phyloP scores from a whole-genome alignment of 305 asterid genomes.

The Ajuga reptans region DNA sequence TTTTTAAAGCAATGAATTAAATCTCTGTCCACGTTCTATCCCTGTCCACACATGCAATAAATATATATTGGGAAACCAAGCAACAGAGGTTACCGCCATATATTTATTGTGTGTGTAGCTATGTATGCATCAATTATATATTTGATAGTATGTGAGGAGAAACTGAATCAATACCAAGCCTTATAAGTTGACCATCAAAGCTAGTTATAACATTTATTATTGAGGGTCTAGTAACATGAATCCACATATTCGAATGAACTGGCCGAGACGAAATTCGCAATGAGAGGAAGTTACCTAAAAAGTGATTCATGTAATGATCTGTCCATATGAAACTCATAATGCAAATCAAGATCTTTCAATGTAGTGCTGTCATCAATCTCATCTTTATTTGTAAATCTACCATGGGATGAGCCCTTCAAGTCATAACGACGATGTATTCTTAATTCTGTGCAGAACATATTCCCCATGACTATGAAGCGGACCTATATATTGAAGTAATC shows the following conservation, averaged over 20 bases:
- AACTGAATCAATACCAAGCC: neutral
- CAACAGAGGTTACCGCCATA: neutral
- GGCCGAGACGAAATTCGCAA: neutral
- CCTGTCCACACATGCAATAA: neutral
- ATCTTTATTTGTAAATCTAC: constrained; percentile 75
- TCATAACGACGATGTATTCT: constrained; percentile 89
- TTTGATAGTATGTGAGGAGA: neutral
- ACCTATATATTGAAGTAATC: constrained; percentile 44
- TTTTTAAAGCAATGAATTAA: neutral
- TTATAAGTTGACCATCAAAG: constrained; percentile 3
- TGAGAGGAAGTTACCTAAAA: constrained; percentile 44
- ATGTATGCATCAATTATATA: neutral
- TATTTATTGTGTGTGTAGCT: neutral
- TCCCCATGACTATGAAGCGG: constrained; percentile 95
- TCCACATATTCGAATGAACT: neutral
- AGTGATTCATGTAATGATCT: constrained; percentile 68
- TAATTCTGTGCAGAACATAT: constrained; percentile 91
- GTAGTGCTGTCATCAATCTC: constrained; percentile 68
- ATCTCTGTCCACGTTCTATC: neutral
- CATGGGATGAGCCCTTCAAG: constrained; percentile 86
- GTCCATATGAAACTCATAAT: constrained; percentile 88
- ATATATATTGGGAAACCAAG: neutral
- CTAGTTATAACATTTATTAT: neutral
- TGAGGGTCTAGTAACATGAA: neutral
- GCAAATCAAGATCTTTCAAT: constrained; percentile 83